Conservation (phyloP, 257 asterid species). For the Solanum bulbocastanum region DNA sequence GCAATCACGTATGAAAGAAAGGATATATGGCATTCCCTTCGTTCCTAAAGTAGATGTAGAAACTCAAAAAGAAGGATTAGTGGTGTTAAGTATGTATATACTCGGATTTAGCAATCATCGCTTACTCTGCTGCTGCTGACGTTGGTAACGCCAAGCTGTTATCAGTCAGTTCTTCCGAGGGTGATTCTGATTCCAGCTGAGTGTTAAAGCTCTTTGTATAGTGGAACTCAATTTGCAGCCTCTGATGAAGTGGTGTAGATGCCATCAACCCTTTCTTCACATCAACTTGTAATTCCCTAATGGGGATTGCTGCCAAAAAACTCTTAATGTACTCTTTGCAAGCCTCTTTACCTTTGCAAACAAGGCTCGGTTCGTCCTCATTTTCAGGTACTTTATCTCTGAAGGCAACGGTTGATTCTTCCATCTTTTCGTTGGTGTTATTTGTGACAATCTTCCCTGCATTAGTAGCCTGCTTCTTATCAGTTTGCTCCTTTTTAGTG, state of each 20-base stretch:
- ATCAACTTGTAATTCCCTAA: conserved; percentile 49
- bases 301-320: conserved; percentile 60
- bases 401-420: conserved; percentile 19
- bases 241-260: conserved; percentile 50
- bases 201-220: conserved; percentile 21
- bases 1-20: not conserved
- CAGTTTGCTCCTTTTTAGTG: conserved; percentile 5
- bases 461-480: conserved; percentile 5
- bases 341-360: conserved; percentile 39
- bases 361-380: not conserved
- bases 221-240: conserved; percentile 62
- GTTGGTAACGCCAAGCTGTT: not conserved
- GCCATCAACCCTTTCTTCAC: conserved; percentile 44
- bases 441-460: not conserved
- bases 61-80: not conserved
- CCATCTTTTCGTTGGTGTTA: conserved; percentile 5
- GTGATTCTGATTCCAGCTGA: conserved; percentile 1
- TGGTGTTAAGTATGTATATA: conserved; percentile 1
- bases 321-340: conserved; percentile 62
- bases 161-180: conserved; percentile 8
- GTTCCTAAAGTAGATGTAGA: conserved; percentile 1
- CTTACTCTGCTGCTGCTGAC: conserved; percentile 7
- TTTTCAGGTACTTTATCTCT: conserved; percentile 4
- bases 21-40: not conserved
- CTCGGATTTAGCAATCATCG: not conserved